Conservation (phyloP, 1,139 yeast genomes). For the Maudiozyma humilis region DNA sequence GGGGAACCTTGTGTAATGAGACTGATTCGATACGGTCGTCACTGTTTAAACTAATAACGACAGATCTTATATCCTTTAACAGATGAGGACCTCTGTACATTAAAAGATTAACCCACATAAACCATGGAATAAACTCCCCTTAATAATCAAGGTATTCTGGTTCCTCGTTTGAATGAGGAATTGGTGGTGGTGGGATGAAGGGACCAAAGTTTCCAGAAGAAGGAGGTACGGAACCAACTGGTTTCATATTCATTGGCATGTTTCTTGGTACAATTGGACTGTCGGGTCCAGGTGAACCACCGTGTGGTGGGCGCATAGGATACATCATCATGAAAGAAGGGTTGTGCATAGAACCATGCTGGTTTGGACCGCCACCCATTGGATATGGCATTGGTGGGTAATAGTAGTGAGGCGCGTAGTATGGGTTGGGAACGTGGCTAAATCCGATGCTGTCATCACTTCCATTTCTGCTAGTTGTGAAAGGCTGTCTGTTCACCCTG, state of each 20-base stretch:
- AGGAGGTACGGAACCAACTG: background rate
- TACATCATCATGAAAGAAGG: constrained; percentile 29
- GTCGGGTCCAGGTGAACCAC: constrained; percentile 18
- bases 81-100: too few relatives aligned
- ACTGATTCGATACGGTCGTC: too few relatives aligned
- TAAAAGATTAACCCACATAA: too few relatives aligned
- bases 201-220: background rate
- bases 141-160: constrained; percentile 7
- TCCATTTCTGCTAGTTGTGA: constrained; percentile 10
- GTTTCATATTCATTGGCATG: constrained; percentile 3
- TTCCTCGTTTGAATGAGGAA: constrained; percentile 2
- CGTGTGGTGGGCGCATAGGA: constrained; percentile 27
- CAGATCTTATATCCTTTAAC: too few relatives aligned
- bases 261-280: constrained; percentile 4
- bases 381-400: constrained; percentile 29
- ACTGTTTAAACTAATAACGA: too few relatives aligned
- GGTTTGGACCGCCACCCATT: constrained; percentile 20
- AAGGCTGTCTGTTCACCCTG: constrained; percentile 4
- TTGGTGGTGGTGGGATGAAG: background rate
- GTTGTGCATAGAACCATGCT: constrained; percentile 15
- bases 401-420: constrained; percentile 26
- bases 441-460: constrained; percentile 9
- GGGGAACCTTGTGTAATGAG: too few relatives aligned
- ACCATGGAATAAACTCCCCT: too few relatives aligned
- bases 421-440: constrained; percentile 22